Conservation (phyloP, 495 filamentous ascomycete genomes). For the Platismatia glauca region DNA sequence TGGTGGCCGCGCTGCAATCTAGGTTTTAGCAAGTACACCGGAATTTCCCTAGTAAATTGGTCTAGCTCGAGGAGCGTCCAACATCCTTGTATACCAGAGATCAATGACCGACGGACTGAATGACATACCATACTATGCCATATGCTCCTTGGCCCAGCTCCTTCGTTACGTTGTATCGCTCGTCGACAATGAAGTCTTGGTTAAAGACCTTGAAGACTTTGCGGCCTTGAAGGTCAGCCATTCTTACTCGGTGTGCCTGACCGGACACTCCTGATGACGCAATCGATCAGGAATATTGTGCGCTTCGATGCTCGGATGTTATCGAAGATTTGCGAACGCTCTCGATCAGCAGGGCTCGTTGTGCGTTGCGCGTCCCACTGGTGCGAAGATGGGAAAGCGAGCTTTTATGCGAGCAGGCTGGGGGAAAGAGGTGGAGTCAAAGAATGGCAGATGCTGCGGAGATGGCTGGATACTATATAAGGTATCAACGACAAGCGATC, state of each 20-base stretch:
- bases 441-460: background rate
- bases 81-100: background rate
- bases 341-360: background rate
- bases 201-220: conserved; percentile 99
- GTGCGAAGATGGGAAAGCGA: background rate
- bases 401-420: background rate
- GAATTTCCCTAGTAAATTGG: background rate
- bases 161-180: conserved; percentile 97
- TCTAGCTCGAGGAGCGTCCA: background rate
- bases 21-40: background rate
- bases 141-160: conserved; percentile 97
- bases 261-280: background rate
- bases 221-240: conserved; percentile 74
- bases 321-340: background rate
- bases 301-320: background rate
- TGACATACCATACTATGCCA: conserved; percentile 92
- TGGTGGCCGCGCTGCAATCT: conserved; percentile 70
- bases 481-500: background rate
- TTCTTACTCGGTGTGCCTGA: conserved; percentile 24
- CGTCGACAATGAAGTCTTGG: conserved; percentile 98
- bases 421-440: no score
- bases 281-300: background rate
- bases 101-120: background rate
- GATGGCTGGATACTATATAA: background rate
- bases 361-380: background rate